Evolutionary conservation across 108 stramenopile genomes (phyloP).

Genomic region (Nannochloropsis salina): DNA sequence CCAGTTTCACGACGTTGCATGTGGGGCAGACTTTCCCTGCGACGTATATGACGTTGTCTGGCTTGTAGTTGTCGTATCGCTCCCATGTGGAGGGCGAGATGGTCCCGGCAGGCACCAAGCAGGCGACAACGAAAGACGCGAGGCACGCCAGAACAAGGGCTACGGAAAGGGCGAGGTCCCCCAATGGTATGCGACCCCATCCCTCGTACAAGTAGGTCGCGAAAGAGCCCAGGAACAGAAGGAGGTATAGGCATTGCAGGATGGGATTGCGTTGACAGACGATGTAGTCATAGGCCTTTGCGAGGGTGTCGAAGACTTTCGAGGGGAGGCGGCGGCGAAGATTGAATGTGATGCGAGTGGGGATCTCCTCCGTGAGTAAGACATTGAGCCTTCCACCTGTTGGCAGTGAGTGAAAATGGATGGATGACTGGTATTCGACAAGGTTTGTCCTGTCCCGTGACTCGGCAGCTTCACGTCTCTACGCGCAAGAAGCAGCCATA

Average conservation of each 20-base stretch:
- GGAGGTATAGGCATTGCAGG: not conserved
- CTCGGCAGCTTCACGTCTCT: no score
- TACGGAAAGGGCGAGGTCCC: not conserved
- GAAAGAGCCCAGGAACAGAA: constrained; percentile 4
- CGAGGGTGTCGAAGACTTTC: not conserved
- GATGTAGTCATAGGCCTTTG: constrained; percentile 12
- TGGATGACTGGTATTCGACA: no score
- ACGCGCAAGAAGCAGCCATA: no score
- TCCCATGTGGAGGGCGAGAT: not conserved
- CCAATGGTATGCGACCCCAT: not conserved
- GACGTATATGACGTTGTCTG: not conserved
- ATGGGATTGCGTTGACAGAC: constrained; percentile 19
- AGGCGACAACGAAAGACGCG: not conserved
- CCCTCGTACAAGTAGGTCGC: not conserved
- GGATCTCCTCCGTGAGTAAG: not conserved
- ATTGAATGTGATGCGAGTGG: not conserved
- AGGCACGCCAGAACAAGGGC: not conserved
- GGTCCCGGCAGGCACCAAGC: not conserved
- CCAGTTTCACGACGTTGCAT: constrained; percentile 47
- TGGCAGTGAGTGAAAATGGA: not conserved
- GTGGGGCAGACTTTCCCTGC: constrained; percentile 26
- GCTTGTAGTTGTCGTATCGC: not conserved
- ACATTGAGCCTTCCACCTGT: not conserved
- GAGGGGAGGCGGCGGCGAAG: constrained; percentile 18
- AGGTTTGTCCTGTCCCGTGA: no score